These are phyloP conservation scores for Phanerodontia chrysosporium DNA, from an alignment of 768 basidiomycete genomes.

Conservation along the genomic window DNA sequence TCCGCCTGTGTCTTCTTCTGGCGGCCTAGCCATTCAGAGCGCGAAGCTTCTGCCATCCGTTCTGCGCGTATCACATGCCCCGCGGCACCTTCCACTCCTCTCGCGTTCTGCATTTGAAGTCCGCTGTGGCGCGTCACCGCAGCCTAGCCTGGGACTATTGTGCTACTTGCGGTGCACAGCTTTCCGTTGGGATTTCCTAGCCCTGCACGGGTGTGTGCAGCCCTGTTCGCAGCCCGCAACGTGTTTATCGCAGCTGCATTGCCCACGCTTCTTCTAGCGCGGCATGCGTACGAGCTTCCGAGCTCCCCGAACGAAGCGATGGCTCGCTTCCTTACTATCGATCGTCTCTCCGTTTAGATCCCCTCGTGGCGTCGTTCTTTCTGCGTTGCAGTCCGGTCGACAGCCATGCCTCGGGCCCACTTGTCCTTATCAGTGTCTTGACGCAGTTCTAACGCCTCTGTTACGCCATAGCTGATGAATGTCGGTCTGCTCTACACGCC, in stretches of 20 bases:
- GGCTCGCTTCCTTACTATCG: background rate
- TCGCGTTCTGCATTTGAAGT: background rate
- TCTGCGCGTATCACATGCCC: background rate
- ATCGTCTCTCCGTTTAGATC: background rate
- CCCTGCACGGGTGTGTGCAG: background rate
- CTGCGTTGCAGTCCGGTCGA: too few species aligned
- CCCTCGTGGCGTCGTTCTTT: background rate
- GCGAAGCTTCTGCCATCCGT: background rate
- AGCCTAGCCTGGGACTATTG: background rate
- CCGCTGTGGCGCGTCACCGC: background rate
- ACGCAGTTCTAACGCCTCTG: background rate
- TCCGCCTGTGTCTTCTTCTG: background rate
- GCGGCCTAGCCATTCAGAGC: background rate
- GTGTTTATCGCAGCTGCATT: background rate
- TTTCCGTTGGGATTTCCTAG: background rate
- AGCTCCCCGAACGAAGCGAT: background rate
- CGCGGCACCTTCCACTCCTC: background rate
- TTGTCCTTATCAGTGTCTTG: background rate
- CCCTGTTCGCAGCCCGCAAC: background rate
- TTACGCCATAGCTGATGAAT: constrained; percentile 69
- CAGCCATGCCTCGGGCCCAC: too few species aligned
- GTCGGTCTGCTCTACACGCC: constrained; percentile 93
- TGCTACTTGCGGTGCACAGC: background rate
- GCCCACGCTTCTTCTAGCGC: background rate
- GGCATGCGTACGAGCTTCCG: background rate